phyloP scores from a whole-genome alignment of 352 stramenopile species.

The Globisporangium yorkense region DNA sequence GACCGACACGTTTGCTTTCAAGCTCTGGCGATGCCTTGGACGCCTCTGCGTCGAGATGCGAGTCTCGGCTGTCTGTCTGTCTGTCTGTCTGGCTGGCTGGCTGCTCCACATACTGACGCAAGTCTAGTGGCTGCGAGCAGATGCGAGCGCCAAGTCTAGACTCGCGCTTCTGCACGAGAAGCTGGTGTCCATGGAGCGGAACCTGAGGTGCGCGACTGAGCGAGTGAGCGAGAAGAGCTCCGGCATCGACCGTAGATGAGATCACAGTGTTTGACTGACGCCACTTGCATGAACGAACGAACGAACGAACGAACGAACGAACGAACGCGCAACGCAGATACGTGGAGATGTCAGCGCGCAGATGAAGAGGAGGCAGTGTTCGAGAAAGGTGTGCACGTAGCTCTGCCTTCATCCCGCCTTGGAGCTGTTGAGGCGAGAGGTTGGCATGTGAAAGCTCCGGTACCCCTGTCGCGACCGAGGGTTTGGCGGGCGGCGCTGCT shows the following conservation, averaged over 20 bases:
- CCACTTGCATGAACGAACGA: not conserved
- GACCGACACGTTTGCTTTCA: not conserved
- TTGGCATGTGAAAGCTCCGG: slow-evolving; percentile 42
- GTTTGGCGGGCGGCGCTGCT: slow-evolving; percentile 45
- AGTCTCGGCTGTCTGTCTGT: too few species aligned
- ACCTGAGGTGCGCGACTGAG: slow-evolving; percentile 22
- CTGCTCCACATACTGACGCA: not conserved
- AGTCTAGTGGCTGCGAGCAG: slow-evolving; percentile 14
- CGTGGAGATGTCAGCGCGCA: slow-evolving; percentile 29
- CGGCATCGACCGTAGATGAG: not conserved
- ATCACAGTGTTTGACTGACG: not conserved
- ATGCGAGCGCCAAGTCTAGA: slow-evolving; percentile 32
- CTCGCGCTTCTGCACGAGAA: slow-evolving; percentile 39
- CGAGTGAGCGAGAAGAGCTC: too few species aligned
- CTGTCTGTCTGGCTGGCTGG: too few species aligned
- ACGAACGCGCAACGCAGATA: slow-evolving; percentile 15
- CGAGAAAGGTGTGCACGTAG: too few species aligned
- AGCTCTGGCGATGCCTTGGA: not conserved
- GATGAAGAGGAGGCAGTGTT: slow-evolving; percentile 2
- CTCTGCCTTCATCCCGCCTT: not conserved
- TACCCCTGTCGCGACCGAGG: slow-evolving; percentile 42
- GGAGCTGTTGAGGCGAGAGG: slow-evolving; percentile 12
- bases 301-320: too few species aligned
- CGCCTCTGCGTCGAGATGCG: not conserved
- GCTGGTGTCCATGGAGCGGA: slow-evolving; percentile 35